These are phyloP conservation scores for Corchorus olitorius DNA, from an alignment of 345 rosid species.

Conservation along the genomic window DNA sequence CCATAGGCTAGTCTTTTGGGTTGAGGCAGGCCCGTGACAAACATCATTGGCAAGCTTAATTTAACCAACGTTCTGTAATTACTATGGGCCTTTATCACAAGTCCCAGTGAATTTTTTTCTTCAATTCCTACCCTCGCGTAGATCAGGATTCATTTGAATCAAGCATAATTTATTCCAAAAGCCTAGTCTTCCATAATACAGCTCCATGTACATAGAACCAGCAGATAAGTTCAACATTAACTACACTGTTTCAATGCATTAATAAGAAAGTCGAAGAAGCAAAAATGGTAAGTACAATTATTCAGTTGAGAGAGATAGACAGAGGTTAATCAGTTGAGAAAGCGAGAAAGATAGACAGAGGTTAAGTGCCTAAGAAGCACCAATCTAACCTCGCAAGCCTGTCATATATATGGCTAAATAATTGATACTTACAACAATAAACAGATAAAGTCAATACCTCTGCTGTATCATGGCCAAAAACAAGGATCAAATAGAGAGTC, in stretches of 20 bases:
- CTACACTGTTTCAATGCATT: background rate
- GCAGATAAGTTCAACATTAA: background rate
- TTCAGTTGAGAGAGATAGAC: background rate
- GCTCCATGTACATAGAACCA: background rate
- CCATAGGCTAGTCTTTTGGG: too few relatives aligned
- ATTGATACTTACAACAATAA: background rate
- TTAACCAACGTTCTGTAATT: background rate
- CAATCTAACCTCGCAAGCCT: background rate
- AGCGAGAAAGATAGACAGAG: background rate
- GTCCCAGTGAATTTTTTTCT: background rate
- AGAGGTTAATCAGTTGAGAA: background rate
- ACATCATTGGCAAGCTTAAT: background rate
- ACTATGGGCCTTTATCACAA: background rate
- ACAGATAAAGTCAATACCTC: constrained; percentile 57
- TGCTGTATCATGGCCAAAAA: constrained; percentile 74
- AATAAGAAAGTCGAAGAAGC: background rate
- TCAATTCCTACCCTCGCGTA: background rate
- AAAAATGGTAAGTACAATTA: background rate
- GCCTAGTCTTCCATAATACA: background rate
- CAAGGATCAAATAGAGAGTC: constrained; percentile 81
- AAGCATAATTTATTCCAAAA: background rate
- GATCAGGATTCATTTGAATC: background rate
- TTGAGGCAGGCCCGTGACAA: too few relatives aligned
- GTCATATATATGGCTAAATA: background rate
- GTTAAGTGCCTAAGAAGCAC: background rate